Conservation (phyloP, 225 moss, liverwort and hornwort species). For the Thuidium tamariscinum region DNA sequence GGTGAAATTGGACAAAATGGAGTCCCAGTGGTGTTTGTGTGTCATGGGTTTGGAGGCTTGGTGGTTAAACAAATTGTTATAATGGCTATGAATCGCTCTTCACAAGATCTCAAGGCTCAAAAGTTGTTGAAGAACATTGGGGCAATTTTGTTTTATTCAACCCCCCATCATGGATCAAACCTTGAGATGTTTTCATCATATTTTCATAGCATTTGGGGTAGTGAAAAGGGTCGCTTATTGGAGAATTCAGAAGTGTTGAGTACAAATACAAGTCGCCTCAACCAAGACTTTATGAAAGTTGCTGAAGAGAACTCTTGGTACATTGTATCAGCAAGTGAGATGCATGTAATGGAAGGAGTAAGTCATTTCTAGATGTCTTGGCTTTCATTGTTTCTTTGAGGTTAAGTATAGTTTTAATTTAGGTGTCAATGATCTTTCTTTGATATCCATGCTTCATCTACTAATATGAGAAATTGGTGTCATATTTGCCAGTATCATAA, state of each 20-base stretch:
- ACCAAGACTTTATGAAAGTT: not conserved
- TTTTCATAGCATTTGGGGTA: not conserved
- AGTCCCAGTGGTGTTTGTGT: not conserved
- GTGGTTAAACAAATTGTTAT: not conserved
- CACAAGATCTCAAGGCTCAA: not conserved
- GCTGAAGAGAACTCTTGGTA: rapidly evolving
- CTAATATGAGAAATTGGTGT: not conserved
- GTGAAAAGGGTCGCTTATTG: not conserved
- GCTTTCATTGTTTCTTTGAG: not conserved
- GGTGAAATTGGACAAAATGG: not conserved
- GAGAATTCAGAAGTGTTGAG: not conserved
- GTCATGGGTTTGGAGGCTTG: not conserved
- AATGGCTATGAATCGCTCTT: not conserved
- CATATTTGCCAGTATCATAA: not conserved
- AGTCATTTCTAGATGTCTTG: not conserved
- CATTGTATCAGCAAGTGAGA: not conserved
- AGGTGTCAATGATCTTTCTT: not conserved
- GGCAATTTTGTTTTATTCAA: not conserved
- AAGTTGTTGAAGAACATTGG: not conserved
- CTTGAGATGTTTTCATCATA: rapidly evolving
- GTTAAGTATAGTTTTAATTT: too few relatives aligned
- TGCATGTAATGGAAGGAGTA: rapidly evolving
- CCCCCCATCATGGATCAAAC: not conserved
- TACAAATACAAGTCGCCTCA: not conserved
- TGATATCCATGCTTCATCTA: not conserved